These are phyloP conservation scores for Zanthoxylum bungeanum DNA, from an alignment of 345 rosid species.

Conservation along the genomic window DNA sequence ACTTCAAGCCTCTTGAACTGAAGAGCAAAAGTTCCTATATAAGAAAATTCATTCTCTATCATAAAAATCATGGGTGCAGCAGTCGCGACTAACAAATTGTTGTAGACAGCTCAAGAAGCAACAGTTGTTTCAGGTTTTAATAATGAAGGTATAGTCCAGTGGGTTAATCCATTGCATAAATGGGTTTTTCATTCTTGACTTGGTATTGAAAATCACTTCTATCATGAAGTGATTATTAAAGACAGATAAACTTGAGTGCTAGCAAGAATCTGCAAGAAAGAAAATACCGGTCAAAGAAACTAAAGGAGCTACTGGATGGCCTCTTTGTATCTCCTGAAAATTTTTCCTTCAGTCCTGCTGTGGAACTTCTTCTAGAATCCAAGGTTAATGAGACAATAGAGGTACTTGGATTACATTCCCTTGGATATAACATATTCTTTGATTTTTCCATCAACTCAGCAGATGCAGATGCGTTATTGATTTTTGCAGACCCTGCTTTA, in stretches of 20 bases:
- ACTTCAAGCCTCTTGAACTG: background rate
- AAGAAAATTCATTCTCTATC: background rate
- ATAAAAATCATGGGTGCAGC: background rate
- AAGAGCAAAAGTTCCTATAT: background rate
- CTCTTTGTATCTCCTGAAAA: slow-evolving; percentile 42
- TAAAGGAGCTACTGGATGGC: slow-evolving; percentile 35
- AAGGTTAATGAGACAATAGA: slow-evolving; percentile 27
- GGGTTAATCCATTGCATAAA: background rate
- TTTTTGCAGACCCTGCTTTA: slow-evolving; percentile 15
- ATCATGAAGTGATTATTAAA: background rate
- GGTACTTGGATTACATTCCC: slow-evolving; percentile 26
- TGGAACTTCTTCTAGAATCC: slow-evolving; percentile 27
- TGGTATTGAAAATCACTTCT: too few species aligned
- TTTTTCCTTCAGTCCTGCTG: slow-evolving; percentile 26
- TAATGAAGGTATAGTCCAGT: background rate
- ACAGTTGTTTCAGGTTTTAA: background rate
- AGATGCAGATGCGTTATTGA: slow-evolving; percentile 7
- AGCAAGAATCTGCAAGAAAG: background rate
- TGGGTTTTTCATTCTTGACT: background rate
- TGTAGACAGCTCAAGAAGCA: background rate
- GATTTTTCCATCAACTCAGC: slow-evolving; percentile 14
- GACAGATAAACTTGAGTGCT: background rate
- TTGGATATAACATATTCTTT: slow-evolving; percentile 26
- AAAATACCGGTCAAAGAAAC: slow-evolving; percentile 79
- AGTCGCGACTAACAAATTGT: background rate